Evolutionary conservation across 139 green algal genomes (phyloP).

Genomic region (Chlamydomonas schloesseri): DNA sequence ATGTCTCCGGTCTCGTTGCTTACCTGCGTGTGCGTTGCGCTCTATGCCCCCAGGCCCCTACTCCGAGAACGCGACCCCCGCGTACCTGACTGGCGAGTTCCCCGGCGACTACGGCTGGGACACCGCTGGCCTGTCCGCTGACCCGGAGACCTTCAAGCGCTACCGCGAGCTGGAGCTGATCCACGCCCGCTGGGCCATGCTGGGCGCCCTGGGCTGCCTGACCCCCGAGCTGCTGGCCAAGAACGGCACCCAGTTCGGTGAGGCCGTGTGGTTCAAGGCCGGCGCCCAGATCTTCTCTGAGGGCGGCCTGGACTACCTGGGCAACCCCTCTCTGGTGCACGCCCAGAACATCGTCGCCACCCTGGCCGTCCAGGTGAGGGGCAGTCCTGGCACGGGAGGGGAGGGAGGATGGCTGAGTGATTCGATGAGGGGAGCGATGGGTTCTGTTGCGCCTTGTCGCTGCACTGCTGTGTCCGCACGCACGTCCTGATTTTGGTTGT

Average conservation of each 20-base stretch:
- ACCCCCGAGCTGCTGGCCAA: conserved; percentile 65
- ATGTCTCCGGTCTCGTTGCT: too few relatives aligned
- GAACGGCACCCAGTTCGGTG: conserved; percentile 72
- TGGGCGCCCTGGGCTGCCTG: conserved; percentile 88
- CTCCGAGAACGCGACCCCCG: conserved; percentile 52
- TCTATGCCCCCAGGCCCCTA: conserved; percentile 22
- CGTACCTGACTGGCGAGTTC: conserved; percentile 91
- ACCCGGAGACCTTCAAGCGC: conserved; percentile 81
- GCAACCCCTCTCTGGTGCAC: conserved; percentile 94
- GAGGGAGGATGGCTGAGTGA: too few relatives aligned
- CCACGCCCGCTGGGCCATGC: conserved; percentile 98
- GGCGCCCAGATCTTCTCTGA: conserved; percentile 93
- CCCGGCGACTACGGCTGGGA: conserved; percentile 96
- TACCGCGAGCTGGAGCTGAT: conserved; percentile 85
- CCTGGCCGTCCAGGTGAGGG: conserved; percentile 82
- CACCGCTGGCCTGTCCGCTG: conserved; percentile 92
- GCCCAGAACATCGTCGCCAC: conserved; percentile 96
- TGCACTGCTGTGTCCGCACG: too few relatives aligned
- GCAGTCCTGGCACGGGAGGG: too few relatives aligned
- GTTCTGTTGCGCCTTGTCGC: too few relatives aligned
- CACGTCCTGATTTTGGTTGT: too few relatives aligned
- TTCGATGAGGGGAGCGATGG: too few relatives aligned
- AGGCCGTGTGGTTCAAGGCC: conserved; percentile 97
- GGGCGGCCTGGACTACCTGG: conserved; percentile 94
- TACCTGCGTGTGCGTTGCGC: too few relatives aligned